These are phyloP conservation scores for Juglanconis oblonga DNA, from an alignment of 2,329 filamentous ascomycete genomes.

Conservation along the genomic window DNA sequence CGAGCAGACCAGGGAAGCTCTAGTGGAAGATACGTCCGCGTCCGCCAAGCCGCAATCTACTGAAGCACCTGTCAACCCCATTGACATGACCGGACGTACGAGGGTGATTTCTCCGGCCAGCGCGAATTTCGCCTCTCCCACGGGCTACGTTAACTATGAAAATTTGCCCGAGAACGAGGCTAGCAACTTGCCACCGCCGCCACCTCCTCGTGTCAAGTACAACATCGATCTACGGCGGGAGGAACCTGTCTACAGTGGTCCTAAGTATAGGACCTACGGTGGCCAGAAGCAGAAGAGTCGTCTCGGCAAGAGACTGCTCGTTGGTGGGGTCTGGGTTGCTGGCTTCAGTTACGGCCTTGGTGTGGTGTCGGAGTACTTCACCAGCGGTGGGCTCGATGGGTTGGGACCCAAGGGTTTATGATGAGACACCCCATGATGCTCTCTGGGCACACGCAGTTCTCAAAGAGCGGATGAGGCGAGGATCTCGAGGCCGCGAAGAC, in stretches of 20 bases:
- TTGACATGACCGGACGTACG: slow-evolving; percentile 50
- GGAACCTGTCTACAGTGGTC: slow-evolving; percentile 46
- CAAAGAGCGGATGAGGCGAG: neutral
- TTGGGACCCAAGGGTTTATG: slow-evolving; percentile 29
- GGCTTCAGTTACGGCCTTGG: slow-evolving; percentile 57
- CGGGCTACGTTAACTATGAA: slow-evolving; percentile 64
- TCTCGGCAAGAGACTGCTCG: slow-evolving; percentile 44
- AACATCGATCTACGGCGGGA: slow-evolving; percentile 43
- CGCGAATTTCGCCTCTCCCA: slow-evolving; percentile 61
- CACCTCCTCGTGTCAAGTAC: slow-evolving; percentile 33
- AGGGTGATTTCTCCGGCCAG: slow-evolving; percentile 38
- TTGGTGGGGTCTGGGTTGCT: slow-evolving; percentile 54
- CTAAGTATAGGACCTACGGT: slow-evolving; percentile 17
- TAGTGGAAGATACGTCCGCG: neutral
- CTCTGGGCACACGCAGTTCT: too few species aligned
- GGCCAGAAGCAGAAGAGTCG: slow-evolving; percentile 31
- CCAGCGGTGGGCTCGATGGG: slow-evolving; percentile 43
- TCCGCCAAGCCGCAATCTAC: neutral
- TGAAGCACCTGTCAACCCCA: slow-evolving; percentile 48
- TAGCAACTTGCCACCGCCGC: slow-evolving; percentile 29
- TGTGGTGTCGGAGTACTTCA: slow-evolving; percentile 56
- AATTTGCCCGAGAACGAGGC: slow-evolving; percentile 29
- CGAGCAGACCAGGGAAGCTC: slow-evolving; percentile 12
- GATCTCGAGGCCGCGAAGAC: neutral
- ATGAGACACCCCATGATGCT: neutral